Evolutionary conservation across 2,329 filamentous ascomycete species (phyloP), one percentile per base, ranked within the genome.

Genomic region (Lizonia empirigonia): DNA sequence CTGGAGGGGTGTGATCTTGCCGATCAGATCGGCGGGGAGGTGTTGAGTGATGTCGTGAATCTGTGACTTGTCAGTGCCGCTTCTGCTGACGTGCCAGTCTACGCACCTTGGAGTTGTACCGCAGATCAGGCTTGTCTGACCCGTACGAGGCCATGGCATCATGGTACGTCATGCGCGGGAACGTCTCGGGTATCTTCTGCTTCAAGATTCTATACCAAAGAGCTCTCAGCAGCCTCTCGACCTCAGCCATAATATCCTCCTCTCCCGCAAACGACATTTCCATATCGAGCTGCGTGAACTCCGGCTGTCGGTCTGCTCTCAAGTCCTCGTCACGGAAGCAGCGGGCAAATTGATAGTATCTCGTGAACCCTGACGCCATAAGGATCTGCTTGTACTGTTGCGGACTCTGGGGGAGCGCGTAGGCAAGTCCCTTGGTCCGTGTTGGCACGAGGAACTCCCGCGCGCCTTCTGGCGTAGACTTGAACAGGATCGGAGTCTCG

Each of bases 351-450:
- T 99, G 94, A 73, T 88, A 95, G 71, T 99, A 99, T 32, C 82
- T 84, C 1, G 81, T 77, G 9, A 97, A 82, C 0, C 93, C 93
- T 54, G 89, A 89, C 0, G 91, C 90, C 91, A 99, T 97, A 33
- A 99, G 82, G 2, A 97, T 90, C 76, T 99, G 94, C 76, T 99
- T 99, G 71, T 97, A 99, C 72, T 99, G 94, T 72, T 99, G 94
- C 0, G 94, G 94, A 59, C 93, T 97, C 71, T 99, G 95, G 0
- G 92, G 92, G 16, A 99, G 78, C 7, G 94, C 94, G 72, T 97
- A 99, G 3, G 90, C 91, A 53, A 86, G 77, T 0, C 90, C 91
- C 1, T 80, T 81, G 27, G 81, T 83, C 22, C 94, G 81, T 1
- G 92, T 96, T 0, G 94, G 94, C 4, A 99, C 93, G 5, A 99